Base-by-base conservation (phyloP, 1,284 basidiomycete species). In the Fomitiporia mediterranea region DNA sequence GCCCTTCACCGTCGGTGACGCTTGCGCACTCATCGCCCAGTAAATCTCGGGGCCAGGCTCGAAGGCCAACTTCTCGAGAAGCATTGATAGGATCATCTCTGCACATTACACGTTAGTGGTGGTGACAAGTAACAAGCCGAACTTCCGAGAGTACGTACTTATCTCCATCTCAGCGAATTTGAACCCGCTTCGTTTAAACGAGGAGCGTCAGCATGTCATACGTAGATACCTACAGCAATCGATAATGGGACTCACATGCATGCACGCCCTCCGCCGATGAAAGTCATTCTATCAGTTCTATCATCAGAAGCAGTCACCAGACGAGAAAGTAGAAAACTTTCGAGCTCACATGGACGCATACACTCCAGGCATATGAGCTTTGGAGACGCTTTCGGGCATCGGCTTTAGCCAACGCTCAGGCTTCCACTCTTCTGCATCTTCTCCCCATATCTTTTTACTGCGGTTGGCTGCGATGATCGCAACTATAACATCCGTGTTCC, bases 281-380 rank as follows among this genome's bases (percentile, higher is more conserved):
- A 60, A 19, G 59, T 58, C 53, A 60, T 42, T 43, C 58, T 60
- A 32, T 5, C 19, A 11, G 13, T 25, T 17, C 11, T 11, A 8
- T 40, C 15, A 43, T 15, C 15, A 43, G 13, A 5, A 6, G 48
- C 5, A 4, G 8, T 11, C 52, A 25, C 15, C 19, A n/a, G 0
- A 9, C 19, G 38, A 28, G 19, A 11, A 25, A 6, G 27, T 27
- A 6, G 17, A 19, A 5, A 21, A 49, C 42, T 13, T 21, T 8
- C 2, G 35, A 34, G 56, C 57, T 47, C 44, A 61, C 60, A 56
- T 59, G 25, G 60, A 60, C 19, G 58, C 34, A 51, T 60, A 60
- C 9, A 60, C 53, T 13, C 59, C 59, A 15, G 56, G 59, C 9
- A 60, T 30, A 8, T 52, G 42, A 11, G 60, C 58, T 2, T 52